Evolutionary conservation across 805 yeast species (phyloP), one percentile per base, ranked within the genome.

Genomic region (Millerozyma acaciae): DNA sequence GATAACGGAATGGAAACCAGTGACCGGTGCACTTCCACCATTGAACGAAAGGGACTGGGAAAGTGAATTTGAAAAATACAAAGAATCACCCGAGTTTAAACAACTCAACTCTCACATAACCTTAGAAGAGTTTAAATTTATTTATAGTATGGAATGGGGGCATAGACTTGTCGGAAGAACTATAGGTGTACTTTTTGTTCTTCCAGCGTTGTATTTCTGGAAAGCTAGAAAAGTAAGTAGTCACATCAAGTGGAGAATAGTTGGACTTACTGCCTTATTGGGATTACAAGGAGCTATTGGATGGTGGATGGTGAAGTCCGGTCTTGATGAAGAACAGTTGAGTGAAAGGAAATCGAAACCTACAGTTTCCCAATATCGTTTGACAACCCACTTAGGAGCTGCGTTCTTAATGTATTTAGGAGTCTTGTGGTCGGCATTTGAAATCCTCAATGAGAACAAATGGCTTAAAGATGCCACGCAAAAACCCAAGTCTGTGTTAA

Each of bases 241-340:
- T 3, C 78, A 78, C 38, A 81, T 84, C 3, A 80, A 85, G 30
- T 65, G 66, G 36, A 73, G 86, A 45, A 65, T 93, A 10, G 58
- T 84, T 14, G 85, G 85, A 2, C 73, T 93, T 28, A 75, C 95
- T 26, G 78, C 72, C 0, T 63, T 93, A 32, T 70, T 93, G 37
- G 99, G 96, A 8, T 64, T 93, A 30, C 98, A 93, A 67, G 98
- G 98, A 33, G 84, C 81, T 33, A 82, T 93, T 45, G 98, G 98
- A 20, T 93, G 98, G 98, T 93, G 99, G 99, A 93, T 93, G 98
- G 98, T 93, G 33, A 79, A 84, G 50, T 86, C 96, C 7, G 98
- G 98, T 19, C 70, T 93, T 35, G 95, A 88, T 53, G 83, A 82
- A 50, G 73, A 80, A 27, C 82, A 82, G 51, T 65, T 93, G 30